Percentiles rank a stretch among this genome's conserved stretches.
Conservation (phyloP, 208 protist genomes). For the Trypanosoma cruzi region DNA sequence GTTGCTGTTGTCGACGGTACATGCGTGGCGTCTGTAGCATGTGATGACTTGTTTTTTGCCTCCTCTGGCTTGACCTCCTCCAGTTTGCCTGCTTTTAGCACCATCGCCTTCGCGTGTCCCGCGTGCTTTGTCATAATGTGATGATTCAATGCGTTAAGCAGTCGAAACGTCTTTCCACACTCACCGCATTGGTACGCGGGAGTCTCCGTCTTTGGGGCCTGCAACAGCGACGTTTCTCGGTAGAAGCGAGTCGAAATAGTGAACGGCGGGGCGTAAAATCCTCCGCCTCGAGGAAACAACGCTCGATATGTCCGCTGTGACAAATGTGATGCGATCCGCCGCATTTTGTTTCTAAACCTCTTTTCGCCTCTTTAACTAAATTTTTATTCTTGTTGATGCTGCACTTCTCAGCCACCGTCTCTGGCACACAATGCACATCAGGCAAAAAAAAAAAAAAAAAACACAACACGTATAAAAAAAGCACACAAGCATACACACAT, state of each 20-base stretch:
- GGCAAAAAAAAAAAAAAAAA: too few species aligned
- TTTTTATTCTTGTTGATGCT: slow-evolving; percentile 7
- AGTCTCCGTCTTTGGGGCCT: slow-evolving; percentile 31
- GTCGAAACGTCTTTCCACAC: slow-evolving; percentile 85
- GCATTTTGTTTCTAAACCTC: slow-evolving; percentile 12
- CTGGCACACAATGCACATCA: neutral
- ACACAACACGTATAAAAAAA: too few species aligned
- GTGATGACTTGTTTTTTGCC: slow-evolving; percentile 22
- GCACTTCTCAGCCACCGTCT: neutral
- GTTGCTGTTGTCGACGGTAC: neutral
- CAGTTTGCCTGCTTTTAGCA: slow-evolving; percentile 56
- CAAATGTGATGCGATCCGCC: slow-evolving; percentile 9
- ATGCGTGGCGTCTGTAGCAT: slow-evolving; percentile 12
- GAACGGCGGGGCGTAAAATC: slow-evolving; percentile 1
- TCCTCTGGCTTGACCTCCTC: slow-evolving; percentile 37
- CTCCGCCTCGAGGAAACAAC: neutral
- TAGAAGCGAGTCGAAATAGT: slow-evolving; percentile 1
- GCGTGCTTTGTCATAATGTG: slow-evolving; percentile 90
- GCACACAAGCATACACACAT: too few species aligned
- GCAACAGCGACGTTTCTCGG: slow-evolving; percentile 1
- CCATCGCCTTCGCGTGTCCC: slow-evolving; percentile 66
- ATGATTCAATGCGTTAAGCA: slow-evolving; percentile 88
- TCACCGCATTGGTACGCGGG: slow-evolving; percentile 74
- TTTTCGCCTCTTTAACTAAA: too few species aligned
- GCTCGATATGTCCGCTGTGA: neutral